Conservation (phyloP, 257 asterid species). For the Solanum microdontum region DNA sequence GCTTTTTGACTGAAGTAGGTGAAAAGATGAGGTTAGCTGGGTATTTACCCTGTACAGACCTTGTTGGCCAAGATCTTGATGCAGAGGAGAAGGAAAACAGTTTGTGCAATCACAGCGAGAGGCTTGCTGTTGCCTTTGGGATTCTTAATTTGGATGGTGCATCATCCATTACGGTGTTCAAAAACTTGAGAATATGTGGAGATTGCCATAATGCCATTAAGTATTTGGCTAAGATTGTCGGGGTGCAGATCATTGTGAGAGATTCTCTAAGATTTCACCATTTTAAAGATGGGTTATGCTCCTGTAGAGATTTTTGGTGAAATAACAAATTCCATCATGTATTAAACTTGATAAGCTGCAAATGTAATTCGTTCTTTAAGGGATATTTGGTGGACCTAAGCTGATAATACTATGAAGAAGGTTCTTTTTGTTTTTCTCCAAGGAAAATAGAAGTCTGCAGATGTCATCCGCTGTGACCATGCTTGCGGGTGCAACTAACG, state of each 20-base stretch:
- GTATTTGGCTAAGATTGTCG: slow-evolving; percentile 19
- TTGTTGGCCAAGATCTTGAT: slow-evolving; percentile 58
- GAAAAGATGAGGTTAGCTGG: slow-evolving; percentile 51
- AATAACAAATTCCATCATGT: not conserved
- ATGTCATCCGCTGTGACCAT: not conserved
- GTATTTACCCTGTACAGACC: slow-evolving; percentile 38
- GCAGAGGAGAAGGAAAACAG: slow-evolving; percentile 58
- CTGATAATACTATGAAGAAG: not conserved
- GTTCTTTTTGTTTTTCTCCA: not conserved
- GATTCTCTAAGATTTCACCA: slow-evolving; percentile 22
- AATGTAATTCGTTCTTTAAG: not conserved
- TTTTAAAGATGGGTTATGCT: slow-evolving; percentile 16
- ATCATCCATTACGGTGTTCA: slow-evolving; percentile 45
- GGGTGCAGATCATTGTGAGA: slow-evolving; percentile 15
- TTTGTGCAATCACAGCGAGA: slow-evolving; percentile 68
- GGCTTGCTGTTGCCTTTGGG: slow-evolving; percentile 67
- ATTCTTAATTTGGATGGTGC: slow-evolving; percentile 49
- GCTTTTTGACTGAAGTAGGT: slow-evolving; percentile 41
- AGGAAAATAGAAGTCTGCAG: not conserved
- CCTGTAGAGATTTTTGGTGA: slow-evolving; percentile 26
- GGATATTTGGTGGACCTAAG: not conserved
- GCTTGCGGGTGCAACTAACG: not conserved
- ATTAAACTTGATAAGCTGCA: not conserved
- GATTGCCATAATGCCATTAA: slow-evolving; percentile 40
- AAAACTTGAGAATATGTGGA: slow-evolving; percentile 35